These are phyloP conservation scores for Aureobasidium melanogenum DNA, from an alignment of 2,329 filamentous ascomycete species.

Conservation along the genomic window DNA sequence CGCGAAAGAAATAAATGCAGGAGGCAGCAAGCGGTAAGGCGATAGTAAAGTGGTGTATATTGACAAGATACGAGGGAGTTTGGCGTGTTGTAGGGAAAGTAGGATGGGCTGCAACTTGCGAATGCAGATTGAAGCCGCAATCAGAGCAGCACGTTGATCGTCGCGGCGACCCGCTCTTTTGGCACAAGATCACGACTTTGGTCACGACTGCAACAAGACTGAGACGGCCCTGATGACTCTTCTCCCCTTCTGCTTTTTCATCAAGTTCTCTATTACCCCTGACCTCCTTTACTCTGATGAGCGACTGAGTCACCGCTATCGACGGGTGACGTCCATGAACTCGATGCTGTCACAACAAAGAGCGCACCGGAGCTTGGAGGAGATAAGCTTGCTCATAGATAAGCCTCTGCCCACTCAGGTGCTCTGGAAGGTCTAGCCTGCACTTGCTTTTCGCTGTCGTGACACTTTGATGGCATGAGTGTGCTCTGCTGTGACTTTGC, in stretches of 20 bases:
- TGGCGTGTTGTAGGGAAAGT: neutral
- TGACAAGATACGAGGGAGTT: neutral
- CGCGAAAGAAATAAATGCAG: neutral
- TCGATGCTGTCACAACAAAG: neutral
- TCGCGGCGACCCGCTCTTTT: conserved; percentile 1
- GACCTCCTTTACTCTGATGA: neutral
- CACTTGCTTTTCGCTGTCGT: neutral
- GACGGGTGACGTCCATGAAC: neutral
- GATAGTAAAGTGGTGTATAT: neutral
- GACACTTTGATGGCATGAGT: neutral
- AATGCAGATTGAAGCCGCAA: neutral
- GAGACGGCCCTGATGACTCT: neutral
- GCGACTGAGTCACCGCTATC: neutral
- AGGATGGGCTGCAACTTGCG: neutral
- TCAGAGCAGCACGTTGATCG: conserved; percentile 3
- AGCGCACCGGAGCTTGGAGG: neutral
- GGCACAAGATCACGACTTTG: neutral
- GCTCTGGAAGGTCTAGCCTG: conserved; percentile 6
- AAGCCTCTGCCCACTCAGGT: conserved; percentile 5
- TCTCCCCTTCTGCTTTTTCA: neutral
- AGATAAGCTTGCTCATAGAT: conserved; percentile 8
- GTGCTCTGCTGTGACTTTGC: neutral
- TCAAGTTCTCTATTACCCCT: neutral
- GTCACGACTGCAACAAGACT: neutral
- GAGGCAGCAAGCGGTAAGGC: neutral